Base-by-base conservation (phyloP, 352 stramenopile genomes). In the Aphanomyces cochlioides region DNA sequence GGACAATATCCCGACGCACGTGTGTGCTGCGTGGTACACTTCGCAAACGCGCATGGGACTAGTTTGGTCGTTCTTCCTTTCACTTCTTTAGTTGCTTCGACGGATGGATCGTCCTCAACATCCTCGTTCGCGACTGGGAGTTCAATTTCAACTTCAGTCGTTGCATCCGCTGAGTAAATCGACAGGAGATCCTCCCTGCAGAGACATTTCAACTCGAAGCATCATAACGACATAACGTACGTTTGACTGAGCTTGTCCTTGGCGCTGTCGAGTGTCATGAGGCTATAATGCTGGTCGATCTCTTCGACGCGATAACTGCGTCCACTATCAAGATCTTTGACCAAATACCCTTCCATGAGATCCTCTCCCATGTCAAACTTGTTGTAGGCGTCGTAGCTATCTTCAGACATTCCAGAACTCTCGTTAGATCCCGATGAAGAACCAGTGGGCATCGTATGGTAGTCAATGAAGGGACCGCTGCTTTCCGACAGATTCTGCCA, bases 211-310 rank as follows among this genome's bases (percentile, higher is more conserved):
- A 21, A 15, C 53, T 5, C 7, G 8, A 34, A 34, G n/a, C 28
- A 10, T 21, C 7, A n/a, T 48, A 21, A 13, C 7, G n/a, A 19
- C 2, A 63, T 21, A 41, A 10, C 64, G 6, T 70, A 70, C 64
- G 64, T 61, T 37, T 70, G 43, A 8, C 21, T 63, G 19, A 70
- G 64, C 21, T 70, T 59, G 15, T 70, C 64, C 47, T 70, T 70
- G 40, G 53, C 53, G 38, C 43, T 56, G 50, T 93, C 85, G 13
- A 93, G 75, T 41, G 83, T 91, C 34, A 91, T 79, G 53, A 92
- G 74, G 19, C 77, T 87, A 60, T 90, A 93, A 53, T 90, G 83
- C 74, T 90, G 83, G 59, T 93, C 85, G 70, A 93, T 93, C 73
- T 93, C 82, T 56, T 93, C 85, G 4, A 93, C 83, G 34, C 83